These are phyloP conservation scores for Suhomyces xylopsoci DNA, from an alignment of 805 yeast genomes.

Conservation along the genomic window DNA sequence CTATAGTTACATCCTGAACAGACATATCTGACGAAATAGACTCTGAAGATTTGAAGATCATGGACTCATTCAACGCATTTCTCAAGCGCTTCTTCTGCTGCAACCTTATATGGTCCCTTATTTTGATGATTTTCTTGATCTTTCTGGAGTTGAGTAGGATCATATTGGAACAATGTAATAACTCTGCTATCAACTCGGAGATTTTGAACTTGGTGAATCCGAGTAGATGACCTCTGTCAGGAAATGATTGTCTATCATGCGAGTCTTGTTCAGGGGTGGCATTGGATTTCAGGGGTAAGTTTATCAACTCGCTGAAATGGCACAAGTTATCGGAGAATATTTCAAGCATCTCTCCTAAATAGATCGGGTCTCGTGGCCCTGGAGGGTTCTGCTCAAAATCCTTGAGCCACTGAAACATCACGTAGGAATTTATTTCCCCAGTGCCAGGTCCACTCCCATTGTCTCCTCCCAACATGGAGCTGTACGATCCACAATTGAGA, in stretches of 20 bases:
- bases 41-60: conserved; percentile 7
- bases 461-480: conserved; percentile 47
- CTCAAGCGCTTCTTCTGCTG: conserved; percentile 43
- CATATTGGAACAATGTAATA: conserved; percentile 97
- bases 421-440: conserved; percentile 38
- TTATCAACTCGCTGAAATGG: conserved; percentile 62
- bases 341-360: conserved; percentile 78
- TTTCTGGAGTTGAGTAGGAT: conserved; percentile 74
- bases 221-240: conserved; percentile 43
- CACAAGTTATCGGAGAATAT: conserved; percentile 75
- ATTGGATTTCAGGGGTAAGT: conserved; percentile 4
- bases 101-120: conserved; percentile 64
- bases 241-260: not conserved
- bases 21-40: not conserved
- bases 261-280: not conserved
- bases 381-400: conserved; percentile 85
- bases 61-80: conserved; percentile 32
- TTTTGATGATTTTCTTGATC: conserved; percentile 63
- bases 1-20: conserved; percentile 32
- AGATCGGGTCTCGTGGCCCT: conserved; percentile 86
- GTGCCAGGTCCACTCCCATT: conserved; percentile 16
- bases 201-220: conserved; percentile 91
- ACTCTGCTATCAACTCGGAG: conserved; percentile 89
- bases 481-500: conserved; percentile 76
- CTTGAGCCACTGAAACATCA: conserved; percentile 44